Percentiles rank a stretch among this genome's conserved stretches.
Evolutionary conservation across 23 red algal genomes (phyloP).

Genomic region (Chondrus crispus): DNA sequence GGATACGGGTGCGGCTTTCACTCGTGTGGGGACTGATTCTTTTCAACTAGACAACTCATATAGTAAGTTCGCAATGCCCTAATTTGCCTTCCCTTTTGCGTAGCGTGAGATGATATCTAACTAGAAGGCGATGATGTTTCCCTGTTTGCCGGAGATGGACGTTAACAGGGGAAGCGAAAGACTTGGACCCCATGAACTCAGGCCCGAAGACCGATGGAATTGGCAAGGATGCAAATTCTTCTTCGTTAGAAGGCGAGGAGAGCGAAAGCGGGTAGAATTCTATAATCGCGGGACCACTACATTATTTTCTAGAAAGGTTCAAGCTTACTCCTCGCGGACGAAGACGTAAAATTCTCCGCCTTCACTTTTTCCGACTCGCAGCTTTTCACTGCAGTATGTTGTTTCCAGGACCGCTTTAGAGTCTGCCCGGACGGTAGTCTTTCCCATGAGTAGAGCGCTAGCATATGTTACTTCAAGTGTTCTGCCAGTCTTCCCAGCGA

Average conservation of each 20-base stretch:
- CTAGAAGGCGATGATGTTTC: too few relatives aligned
- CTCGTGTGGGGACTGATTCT: neutral
- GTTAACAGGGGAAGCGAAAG: too few relatives aligned
- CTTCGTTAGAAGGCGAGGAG: too few relatives aligned
- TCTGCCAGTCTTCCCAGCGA: slow-evolving; percentile 14
- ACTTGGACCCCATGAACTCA: too few relatives aligned
- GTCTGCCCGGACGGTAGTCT: slow-evolving; percentile 41
- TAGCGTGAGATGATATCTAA: too few relatives aligned
- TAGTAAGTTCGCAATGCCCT: slow-evolving; percentile 21
- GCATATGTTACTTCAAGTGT: slow-evolving; percentile 56
- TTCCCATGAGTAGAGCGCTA: slow-evolving; percentile 14
- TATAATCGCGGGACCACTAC: too few relatives aligned
- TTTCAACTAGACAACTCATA: slow-evolving; percentile 45
- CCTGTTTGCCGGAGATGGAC: too few relatives aligned
- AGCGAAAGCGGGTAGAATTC: too few relatives aligned
- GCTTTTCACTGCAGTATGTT: slow-evolving; percentile 29
- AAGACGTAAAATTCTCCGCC: slow-evolving; percentile 54
- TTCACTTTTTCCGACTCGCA: slow-evolving; percentile 43
- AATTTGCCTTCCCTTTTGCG: too few relatives aligned
- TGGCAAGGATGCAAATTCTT: too few relatives aligned
- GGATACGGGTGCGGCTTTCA: slow-evolving; percentile 16
- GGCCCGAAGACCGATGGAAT: too few relatives aligned
- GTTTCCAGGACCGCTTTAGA: slow-evolving; percentile 47
- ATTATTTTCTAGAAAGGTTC: too few relatives aligned
- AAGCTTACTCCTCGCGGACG: neutral